Base-by-base conservation (phyloP, 495 filamentous ascomycete genomes). In the Acidomyces sp. region DNA sequence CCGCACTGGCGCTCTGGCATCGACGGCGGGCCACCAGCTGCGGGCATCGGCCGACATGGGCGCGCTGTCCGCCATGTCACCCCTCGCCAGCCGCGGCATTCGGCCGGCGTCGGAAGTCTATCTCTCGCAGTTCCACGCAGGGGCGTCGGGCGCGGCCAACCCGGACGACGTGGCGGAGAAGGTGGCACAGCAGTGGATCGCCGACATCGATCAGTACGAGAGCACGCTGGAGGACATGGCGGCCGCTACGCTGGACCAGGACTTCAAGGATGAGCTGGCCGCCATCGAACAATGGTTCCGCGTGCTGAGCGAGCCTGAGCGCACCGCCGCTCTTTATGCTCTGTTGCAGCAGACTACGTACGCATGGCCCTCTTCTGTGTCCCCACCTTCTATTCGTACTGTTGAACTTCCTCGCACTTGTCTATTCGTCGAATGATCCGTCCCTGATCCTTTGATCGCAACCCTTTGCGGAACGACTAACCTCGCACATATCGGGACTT, bases 201-300 rank as follows among this genome's bases (percentile, higher is more conserved):
- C 88, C 26, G 90, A 97, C 53, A 95, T 97, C 52, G 90, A 97
- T 55, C 88, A 94, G 58, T 93, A 93, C 51, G 90, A 97, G 70
- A 92, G 73, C 31, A 97, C 90, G 3, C 62, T 97, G 53, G 92
- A 96, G 60, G 90, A 97, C 60, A 97, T 97, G 90, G 92, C 90
- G 15, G 86, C 88, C 22, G 90, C 92, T 33, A 94, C 92, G 9
- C 67, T 96, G 24, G 90, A 97, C 60, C 92, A 97, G 62, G 92
- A 97, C 51, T 97, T 97, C 67, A 97, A 96, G 68, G 90, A 96
- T 65, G 90, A 97, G 63, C 75, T 97, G 37, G 90, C 82, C 61
- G 90, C 90, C 43, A 97, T 97, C 55, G 90, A 97, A 66, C 88
- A 97, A 65, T 97, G 90, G 90, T 97, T 97, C 62, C 81, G 85